These are phyloP conservation scores for Lippia alba DNA, from an alignment of 305 asterid genomes.

Conservation along the genomic window DNA sequence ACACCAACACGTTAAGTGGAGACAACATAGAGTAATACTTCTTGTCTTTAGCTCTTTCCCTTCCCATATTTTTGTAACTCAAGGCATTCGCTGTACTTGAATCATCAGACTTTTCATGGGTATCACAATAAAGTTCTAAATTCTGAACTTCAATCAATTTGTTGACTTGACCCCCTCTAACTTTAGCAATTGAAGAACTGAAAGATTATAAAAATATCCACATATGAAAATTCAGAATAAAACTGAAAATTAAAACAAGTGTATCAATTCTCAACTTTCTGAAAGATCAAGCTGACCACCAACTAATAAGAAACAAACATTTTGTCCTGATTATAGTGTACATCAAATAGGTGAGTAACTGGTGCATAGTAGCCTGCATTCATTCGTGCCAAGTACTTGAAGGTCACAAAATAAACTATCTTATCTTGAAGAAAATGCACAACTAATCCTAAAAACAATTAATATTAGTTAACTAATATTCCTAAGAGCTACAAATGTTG, in stretches of 20 bases:
- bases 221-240: conserved; percentile 26
- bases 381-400: conserved; percentile 7
- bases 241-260: conserved; percentile 10
- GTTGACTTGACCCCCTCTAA: conserved; percentile 85
- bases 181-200: conserved; percentile 67
- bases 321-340: conserved; percentile 12
- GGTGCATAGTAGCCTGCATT: conserved; percentile 10
- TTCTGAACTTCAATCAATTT: conserved; percentile 83
- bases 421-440: conserved; percentile 29
- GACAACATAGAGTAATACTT: conserved; percentile 56
- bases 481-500: background rate
- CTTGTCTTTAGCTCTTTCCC: conserved; percentile 46
- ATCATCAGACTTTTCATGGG: conserved; percentile 49
- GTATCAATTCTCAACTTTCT: conserved; percentile 7
- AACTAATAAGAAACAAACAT: conserved; percentile 11
- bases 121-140: conserved; percentile 77
- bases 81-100: conserved; percentile 40
- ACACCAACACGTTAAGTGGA: conserved; percentile 71
- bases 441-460: conserved; percentile 3
- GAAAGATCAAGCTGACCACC: conserved; percentile 14
- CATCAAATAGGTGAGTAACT: background rate
- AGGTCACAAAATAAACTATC: conserved; percentile 19
- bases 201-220: conserved; percentile 35
- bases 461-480: background rate
- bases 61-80: conserved; percentile 41